These are phyloP conservation scores for Pseudomonodictys pantanalensis DNA, from an alignment of 495 filamentous ascomycete genomes.

Conservation along the genomic window DNA sequence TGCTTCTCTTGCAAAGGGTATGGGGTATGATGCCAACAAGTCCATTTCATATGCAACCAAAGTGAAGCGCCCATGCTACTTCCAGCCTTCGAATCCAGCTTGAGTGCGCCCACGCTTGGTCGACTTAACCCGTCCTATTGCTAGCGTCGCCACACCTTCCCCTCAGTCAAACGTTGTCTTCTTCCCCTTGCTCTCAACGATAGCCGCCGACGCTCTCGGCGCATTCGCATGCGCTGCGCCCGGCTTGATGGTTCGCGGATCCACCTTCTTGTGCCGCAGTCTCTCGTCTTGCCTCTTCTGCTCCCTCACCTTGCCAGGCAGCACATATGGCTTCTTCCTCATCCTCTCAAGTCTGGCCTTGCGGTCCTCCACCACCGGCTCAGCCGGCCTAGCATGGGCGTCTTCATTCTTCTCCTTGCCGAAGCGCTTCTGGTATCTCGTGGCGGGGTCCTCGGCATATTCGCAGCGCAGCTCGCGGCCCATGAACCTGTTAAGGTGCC, in stretches of 20 bases:
- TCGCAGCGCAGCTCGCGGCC: constrained; percentile 83
- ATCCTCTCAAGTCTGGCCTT: constrained; percentile 27
- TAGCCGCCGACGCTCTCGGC: constrained; percentile 64
- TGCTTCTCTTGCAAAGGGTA: too few species aligned
- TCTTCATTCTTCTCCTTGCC: constrained; percentile 61
- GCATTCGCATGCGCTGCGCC: constrained; percentile 47
- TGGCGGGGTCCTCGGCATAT: constrained; percentile 83
- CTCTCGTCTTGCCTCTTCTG: constrained; percentile 16
- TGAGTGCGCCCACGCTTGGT: too few species aligned
- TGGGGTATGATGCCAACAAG: too few species aligned
- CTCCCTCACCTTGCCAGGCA: constrained; percentile 1
- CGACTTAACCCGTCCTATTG: too few species aligned
- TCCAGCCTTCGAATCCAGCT: too few species aligned
- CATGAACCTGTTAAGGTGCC: constrained; percentile 77
- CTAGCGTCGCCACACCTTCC: too few species aligned
- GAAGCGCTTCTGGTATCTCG: constrained; percentile 88
- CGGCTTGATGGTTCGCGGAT: constrained; percentile 39
- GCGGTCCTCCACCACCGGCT: constrained; percentile 17
- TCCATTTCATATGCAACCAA: too few species aligned
- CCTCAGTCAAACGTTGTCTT: constrained; percentile 73
- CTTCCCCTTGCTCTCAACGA: constrained; percentile 76
- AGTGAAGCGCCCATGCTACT: too few species aligned
- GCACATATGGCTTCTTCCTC: not conserved
- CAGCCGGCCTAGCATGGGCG: constrained; percentile 27
- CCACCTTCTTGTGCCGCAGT: constrained; percentile 31